Percentiles rank a stretch among this genome's conserved stretches.
These are phyloP conservation scores for Yamadazyma aaseri DNA, from an alignment of 1,139 yeast genomes.

Conservation along the genomic window DNA sequence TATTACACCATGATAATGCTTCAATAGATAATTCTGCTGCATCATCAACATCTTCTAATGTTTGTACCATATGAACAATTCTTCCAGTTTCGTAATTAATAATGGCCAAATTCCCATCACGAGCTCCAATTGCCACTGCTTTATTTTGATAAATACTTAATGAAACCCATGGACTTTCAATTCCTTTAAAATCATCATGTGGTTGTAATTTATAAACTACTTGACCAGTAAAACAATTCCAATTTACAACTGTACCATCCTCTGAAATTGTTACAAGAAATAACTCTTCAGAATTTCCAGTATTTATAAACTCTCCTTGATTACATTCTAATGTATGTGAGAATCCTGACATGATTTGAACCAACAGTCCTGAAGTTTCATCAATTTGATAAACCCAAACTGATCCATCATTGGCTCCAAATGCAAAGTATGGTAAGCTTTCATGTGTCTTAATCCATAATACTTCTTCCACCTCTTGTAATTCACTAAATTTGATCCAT, in stretches of 20 bases:
- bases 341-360: slow-evolving; percentile 76
- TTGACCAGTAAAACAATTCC: slow-evolving; percentile 85
- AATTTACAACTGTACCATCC: slow-evolving; percentile 80
- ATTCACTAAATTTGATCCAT: slow-evolving; percentile 70
- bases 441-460: slow-evolving; percentile 83
- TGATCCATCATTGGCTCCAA: slow-evolving; percentile 90
- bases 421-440: slow-evolving; percentile 73
- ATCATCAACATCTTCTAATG: slow-evolving; percentile 61
- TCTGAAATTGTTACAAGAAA: slow-evolving; percentile 78
- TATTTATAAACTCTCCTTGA: slow-evolving; percentile 69
- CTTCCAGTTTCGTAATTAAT: slow-evolving; percentile 74
- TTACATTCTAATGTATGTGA: slow-evolving; percentile 79
- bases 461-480: slow-evolving; percentile 82
- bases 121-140: slow-evolving; percentile 74
- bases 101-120: slow-evolving; percentile 81
- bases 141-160: slow-evolving; percentile 48
- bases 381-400: slow-evolving; percentile 90
- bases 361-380: slow-evolving; percentile 50
- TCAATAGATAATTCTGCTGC: slow-evolving; percentile 81
- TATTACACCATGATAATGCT: slow-evolving; percentile 77
- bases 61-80: slow-evolving; percentile 62
- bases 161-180: slow-evolving; percentile 87
- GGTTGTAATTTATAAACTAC: slow-evolving; percentile 65
- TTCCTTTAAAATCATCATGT: slow-evolving; percentile 61
- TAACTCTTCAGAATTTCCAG: slow-evolving; percentile 59